These are phyloP conservation scores for Pseudogymnoascus sp. DNA, from an alignment of 2,329 filamentous ascomycete species.

Conservation along the genomic window DNA sequence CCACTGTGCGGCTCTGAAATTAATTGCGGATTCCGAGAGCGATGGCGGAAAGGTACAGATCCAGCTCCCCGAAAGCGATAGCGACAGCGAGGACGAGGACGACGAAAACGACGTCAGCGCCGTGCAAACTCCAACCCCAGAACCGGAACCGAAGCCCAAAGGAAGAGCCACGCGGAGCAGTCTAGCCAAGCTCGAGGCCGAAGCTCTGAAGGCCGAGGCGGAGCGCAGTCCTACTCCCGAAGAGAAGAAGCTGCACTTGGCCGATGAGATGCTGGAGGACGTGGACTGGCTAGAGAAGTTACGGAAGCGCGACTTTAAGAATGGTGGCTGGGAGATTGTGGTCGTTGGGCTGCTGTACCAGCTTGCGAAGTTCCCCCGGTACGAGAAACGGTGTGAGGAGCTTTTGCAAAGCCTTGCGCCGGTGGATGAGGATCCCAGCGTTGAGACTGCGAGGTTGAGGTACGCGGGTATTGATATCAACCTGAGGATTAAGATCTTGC, in stretches of 20 bases:
- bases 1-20: conserved; percentile 84
- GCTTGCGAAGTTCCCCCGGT: conserved; percentile 65
- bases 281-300: conserved; percentile 83
- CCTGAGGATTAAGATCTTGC: conserved; percentile 66
- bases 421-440: conserved; percentile 62
- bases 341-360: conserved; percentile 81
- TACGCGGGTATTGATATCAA: conserved; percentile 78
- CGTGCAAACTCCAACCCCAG: conserved; percentile 51
- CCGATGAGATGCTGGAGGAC: conserved; percentile 63
- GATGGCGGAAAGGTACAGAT: conserved; percentile 75
- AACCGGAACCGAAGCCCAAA: conserved; percentile 59
- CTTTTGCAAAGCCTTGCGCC: conserved; percentile 77
- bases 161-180: conserved; percentile 77
- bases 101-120: conserved; percentile 47
- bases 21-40: conserved; percentile 66
- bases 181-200: conserved; percentile 70
- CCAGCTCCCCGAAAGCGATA: conserved; percentile 64
- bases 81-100: conserved; percentile 59
- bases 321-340: conserved; percentile 87
- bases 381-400: conserved; percentile 65
- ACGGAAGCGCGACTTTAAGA: conserved; percentile 71
- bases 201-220: conserved; percentile 53
- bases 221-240: conserved; percentile 34
- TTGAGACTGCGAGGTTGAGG: conserved; percentile 61
- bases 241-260: conserved; percentile 51